Evolutionary conservation across 768 basidiomycete genomes (phyloP).

Genomic region (Naganishia vaughanmartiniae): DNA sequence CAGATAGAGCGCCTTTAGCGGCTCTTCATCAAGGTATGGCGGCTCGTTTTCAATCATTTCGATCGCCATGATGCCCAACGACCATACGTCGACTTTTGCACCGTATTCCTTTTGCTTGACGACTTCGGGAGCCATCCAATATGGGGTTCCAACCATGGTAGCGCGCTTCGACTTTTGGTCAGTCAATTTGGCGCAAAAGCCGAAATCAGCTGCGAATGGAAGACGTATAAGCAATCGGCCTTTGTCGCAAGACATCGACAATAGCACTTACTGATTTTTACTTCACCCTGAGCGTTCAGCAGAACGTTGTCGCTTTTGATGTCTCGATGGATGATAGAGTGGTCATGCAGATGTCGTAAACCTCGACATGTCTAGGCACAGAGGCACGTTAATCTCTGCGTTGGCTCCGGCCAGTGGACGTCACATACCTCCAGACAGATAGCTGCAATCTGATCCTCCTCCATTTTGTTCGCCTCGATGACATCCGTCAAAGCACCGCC

Average conservation of each 20-base stretch:
- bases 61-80: slow-evolving; percentile 80
- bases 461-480: slow-evolving; percentile 92
- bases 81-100: slow-evolving; percentile 98
- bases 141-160: slow-evolving; percentile 97
- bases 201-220: slow-evolving; percentile 73
- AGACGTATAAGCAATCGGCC: slow-evolving; percentile 12
- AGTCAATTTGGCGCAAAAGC: slow-evolving; percentile 92
- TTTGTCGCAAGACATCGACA: background rate
- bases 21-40: slow-evolving; percentile 93
- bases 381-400: slow-evolving; percentile 8
- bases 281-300: slow-evolving; percentile 82
- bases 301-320: slow-evolving; percentile 97
- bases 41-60: slow-evolving; percentile 99
- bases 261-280: slow-evolving; percentile 85
- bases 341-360: slow-evolving; percentile 83
- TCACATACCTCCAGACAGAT: slow-evolving; percentile 79
- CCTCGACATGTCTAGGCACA: slow-evolving; percentile 82
- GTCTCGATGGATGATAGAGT: slow-evolving; percentile 93
- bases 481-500: slow-evolving; percentile 89
- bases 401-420: background rate
- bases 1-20: slow-evolving; percentile 90
- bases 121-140: slow-evolving; percentile 99
- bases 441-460: slow-evolving; percentile 90
- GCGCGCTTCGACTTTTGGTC: slow-evolving; percentile 96
- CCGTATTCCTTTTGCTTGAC: slow-evolving; percentile 97